phyloP scores from a whole-genome alignment of 2,329 filamentous ascomycete species.

The Hirsutella minnesotensis region DNA sequence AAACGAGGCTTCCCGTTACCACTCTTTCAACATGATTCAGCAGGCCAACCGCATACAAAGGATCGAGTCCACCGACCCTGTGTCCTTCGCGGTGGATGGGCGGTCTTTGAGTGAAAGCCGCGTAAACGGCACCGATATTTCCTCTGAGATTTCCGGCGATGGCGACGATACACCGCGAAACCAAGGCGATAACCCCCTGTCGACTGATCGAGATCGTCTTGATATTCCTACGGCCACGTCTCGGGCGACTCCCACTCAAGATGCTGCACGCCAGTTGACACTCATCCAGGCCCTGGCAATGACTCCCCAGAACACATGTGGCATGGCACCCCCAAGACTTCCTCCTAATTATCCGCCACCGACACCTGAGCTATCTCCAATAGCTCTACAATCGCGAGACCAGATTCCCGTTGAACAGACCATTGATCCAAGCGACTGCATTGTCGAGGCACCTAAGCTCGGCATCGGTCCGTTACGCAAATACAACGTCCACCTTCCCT shows the following conservation, averaged over 20 bases:
- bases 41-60: constrained; percentile 40
- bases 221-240: no score
- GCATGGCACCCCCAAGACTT: background rate
- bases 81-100: constrained; percentile 17
- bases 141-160: constrained; percentile 50
- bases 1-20: constrained; percentile 18
- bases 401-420: constrained; percentile 8
- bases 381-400: constrained; percentile 22
- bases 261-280: constrained; percentile 31
- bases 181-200: constrained; percentile 17
- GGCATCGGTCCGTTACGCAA: constrained; percentile 20
- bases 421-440: constrained; percentile 21
- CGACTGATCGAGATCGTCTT: constrained; percentile 5
- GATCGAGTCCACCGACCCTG: constrained; percentile 23
- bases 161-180: constrained; percentile 30
- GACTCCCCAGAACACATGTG: constrained; percentile 1
- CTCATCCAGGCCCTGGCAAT: constrained; percentile 30
- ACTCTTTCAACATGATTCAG: constrained; percentile 42
- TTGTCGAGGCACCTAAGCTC: constrained; percentile 21
- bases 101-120: constrained; percentile 39
- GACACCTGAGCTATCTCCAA: constrained; percentile 38
- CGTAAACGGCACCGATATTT: constrained; percentile 45
- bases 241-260: constrained; percentile 18
- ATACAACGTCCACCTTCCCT: constrained; percentile 56
- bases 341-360: constrained; percentile 14